phyloP scores from a whole-genome alignment of 2,329 filamentous ascomycete genomes.

The Aspergillus transmontanensis region DNA sequence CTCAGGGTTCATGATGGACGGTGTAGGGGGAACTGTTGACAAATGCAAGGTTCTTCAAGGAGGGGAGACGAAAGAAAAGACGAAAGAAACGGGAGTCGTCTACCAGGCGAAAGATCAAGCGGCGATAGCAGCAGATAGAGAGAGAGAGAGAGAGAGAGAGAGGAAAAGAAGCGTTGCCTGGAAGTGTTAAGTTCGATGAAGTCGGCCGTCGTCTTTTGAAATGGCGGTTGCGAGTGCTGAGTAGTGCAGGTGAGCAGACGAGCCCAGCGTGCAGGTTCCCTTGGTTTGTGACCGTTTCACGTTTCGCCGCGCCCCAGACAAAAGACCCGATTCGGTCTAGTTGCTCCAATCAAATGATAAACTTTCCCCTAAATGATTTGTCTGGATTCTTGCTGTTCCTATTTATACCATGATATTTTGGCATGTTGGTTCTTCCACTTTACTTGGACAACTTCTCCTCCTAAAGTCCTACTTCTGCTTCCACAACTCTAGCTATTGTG shows the following conservation, averaged over 20 bases:
- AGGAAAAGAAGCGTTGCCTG: slow-evolving; percentile 20
- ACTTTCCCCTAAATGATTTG: slow-evolving; percentile 1
- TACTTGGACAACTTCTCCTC: too few species aligned
- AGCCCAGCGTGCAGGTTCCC: slow-evolving; percentile 29
- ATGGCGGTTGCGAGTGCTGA: slow-evolving; percentile 30
- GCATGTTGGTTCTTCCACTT: neutral
- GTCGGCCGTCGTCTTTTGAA: slow-evolving; percentile 26
- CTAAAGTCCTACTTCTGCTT: neutral
- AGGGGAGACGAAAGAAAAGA: slow-evolving; percentile 6
- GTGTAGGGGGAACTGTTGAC: slow-evolving; percentile 14
- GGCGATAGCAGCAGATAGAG: slow-evolving; percentile 14
- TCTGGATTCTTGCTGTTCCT: neutral
- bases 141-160: slow-evolving; percentile 13
- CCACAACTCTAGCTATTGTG: neutral
- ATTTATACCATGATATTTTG: neutral
- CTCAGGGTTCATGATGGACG: slow-evolving; percentile 52
- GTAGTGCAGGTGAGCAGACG: slow-evolving; percentile 31
- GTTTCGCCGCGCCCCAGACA: slow-evolving; percentile 14
- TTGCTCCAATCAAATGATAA: slow-evolving; percentile 15
- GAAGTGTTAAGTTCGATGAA: slow-evolving; percentile 23
- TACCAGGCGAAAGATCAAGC: neutral
- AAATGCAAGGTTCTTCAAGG: slow-evolving; percentile 7
- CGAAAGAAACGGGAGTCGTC: neutral
- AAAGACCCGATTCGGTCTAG: slow-evolving; percentile 21
- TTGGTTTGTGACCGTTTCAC: slow-evolving; percentile 26